phyloP scores from a whole-genome alignment of 75 land plant genomes.

The Pseudotsuga menziesii region DNA sequence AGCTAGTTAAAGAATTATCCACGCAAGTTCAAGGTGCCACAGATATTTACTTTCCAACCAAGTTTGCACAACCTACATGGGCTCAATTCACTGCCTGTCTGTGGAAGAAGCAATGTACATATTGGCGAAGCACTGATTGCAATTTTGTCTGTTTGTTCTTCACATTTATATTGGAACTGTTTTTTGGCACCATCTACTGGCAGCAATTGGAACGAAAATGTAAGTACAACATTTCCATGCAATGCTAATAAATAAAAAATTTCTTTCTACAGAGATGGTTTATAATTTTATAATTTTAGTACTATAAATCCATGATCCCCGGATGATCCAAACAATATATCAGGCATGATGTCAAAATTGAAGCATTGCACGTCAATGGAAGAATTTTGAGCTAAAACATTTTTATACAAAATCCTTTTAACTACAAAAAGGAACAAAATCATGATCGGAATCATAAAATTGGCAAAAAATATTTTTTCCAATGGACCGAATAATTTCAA shows the following conservation, averaged over 20 bases:
- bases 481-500: not conserved
- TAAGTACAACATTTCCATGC: slow-evolving; percentile 19
- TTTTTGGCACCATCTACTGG: slow-evolving; percentile 71
- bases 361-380: too few species aligned
- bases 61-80: slow-evolving; percentile 31
- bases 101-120: slow-evolving; percentile 71
- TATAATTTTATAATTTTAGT: not conserved
- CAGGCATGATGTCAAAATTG: too few species aligned
- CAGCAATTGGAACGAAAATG: slow-evolving; percentile 46
- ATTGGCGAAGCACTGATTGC: slow-evolving; percentile 69
- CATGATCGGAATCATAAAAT: not conserved
- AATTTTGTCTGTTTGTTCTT: slow-evolving; percentile 52
- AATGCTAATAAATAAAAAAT: not conserved
- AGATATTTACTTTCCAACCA: slow-evolving; percentile 53
- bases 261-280: not conserved
- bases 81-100: slow-evolving; percentile 31
- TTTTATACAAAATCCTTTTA: too few species aligned
- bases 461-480: not conserved
- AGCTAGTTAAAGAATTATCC: slow-evolving; percentile 46
- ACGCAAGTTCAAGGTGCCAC: slow-evolving; percentile 29
- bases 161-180: slow-evolving; percentile 37
- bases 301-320: not conserved
- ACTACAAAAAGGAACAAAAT: not conserved
- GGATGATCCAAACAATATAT: too few species aligned
- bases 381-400: too few species aligned